Evolutionary conservation across 192 early-diverging fungal species (phyloP), one percentile per base, ranked within the genome.

Genomic region (Dissophora ornata): DNA sequence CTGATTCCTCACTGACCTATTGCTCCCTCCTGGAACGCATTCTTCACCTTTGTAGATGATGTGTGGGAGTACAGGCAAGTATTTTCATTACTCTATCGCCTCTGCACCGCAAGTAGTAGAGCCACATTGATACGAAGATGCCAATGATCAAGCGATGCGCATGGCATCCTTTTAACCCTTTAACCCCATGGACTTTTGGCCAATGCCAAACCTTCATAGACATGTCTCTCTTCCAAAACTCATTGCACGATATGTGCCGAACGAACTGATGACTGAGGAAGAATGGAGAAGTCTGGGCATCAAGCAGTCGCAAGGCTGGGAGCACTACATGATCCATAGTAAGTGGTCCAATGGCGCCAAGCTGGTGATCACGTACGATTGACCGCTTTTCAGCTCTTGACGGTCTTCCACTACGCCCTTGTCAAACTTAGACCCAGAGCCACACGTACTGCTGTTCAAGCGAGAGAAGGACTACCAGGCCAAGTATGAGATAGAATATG

Each of bases 281-380:
- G 82, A 83, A 71, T 85, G 84, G 78, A 34, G 80, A 51, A 57
- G 51, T 30, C 41, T 81, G 21, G 85, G 85, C 2, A 55, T 85
- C 28, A 80, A 74, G 32, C 82, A 84, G 44, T 84, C 83, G 11
- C 57, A 62, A 32, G 84, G 85, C 12, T 86, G 85, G 83, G 79
- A 73, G 21, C 83, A 84, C 61, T 86, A 84, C 63, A 83, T 85
- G 82, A 70, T 86, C 22, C 84, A 84, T 19, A 62, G 82, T 84
- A 67, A 58, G 58, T 40, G 29, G 19, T n/a, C n/a, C n/a, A 33
- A 42, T 0, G 11, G 11, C 29, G 36, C 15, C 4, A 57, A 19
- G 24, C 36, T 25, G 12, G 22, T n/a, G n/a, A n/a, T n/a, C n/a
- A n/a, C n/a, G n/a, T n/a, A n/a, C n/a, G n/a, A n/a, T n/a, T n/a